Percentiles rank a stretch among this genome's conserved stretches.
Evolutionary conservation across 768 basidiomycete genomes (phyloP).

Genomic region (Rickenella mellea): DNA sequence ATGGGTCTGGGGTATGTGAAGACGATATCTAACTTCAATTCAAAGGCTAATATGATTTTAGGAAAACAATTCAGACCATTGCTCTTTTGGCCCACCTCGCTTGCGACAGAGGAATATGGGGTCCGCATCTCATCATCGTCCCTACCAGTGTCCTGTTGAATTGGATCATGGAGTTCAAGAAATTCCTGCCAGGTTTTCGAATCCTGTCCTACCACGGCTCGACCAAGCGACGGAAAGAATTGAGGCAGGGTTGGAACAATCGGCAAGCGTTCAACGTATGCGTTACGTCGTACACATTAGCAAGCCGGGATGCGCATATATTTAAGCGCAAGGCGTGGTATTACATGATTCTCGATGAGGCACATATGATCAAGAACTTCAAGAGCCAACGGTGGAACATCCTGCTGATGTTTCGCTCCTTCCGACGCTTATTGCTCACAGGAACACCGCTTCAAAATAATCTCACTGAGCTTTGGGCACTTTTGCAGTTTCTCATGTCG

Average conservation of each 20-base stretch:
- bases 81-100: conserved; percentile 87
- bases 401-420: conserved; percentile 78
- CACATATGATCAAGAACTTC: conserved; percentile 98
- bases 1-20: conserved; percentile 86
- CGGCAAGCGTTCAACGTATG: conserved; percentile 89
- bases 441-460: conserved; percentile 98
- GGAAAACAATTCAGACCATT: conserved; percentile 96
- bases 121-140: conserved; percentile 85
- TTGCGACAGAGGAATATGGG: conserved; percentile 85
- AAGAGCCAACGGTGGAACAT: conserved; percentile 91
- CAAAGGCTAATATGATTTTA: conserved; percentile 21
- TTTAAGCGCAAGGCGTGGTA: conserved; percentile 93
- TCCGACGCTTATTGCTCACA: conserved; percentile 81
- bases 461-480: conserved; percentile 88
- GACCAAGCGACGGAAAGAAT: conserved; percentile 81
- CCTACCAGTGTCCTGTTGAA: conserved; percentile 92
- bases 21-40: no score
- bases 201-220: conserved; percentile 86
- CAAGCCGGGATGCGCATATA: conserved; percentile 83
- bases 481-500: conserved; percentile 91
- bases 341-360: conserved; percentile 94
- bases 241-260: conserved; percentile 86
- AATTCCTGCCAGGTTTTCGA: conserved; percentile 84
- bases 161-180: conserved; percentile 97
- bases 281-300: conserved; percentile 88